Base-by-base conservation (phyloP, 768 basidiomycete species). In the Kwoniella pini region DNA sequence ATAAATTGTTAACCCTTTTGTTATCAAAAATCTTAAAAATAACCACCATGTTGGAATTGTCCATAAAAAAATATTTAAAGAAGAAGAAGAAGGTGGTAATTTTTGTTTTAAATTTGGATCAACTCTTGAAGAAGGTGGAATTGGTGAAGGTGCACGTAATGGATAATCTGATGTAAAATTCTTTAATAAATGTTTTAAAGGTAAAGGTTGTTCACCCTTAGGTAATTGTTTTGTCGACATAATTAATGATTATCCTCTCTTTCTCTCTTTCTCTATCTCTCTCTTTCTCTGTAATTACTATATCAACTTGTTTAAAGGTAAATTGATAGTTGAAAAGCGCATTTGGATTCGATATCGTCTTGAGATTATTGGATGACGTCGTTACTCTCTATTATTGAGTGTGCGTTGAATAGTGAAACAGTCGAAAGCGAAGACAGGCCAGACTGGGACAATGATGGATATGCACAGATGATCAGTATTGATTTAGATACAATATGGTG, bases 71-170 rank as follows among this genome's bases (percentile, higher is more conserved):
- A 69, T 65, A 22, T 61, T 69, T 17, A n/a, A n/a, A n/a, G 66
- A 57, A 27, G 68, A 54, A 4, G 73, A 59, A 2, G 68, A 57
- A 6, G 72, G 71, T 12, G 73, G 56, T 13, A 58, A 30, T 50
- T 67, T 49, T 40, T 78, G 77, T 1, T 60, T 56, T 10, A 73
- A 48, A 31, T 54, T 52, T 1, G 75, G 77, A 33, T 78, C 70
- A 10, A 75, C 67, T 4, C 77, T 59, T 1, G 77, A 78, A 3
- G 67, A 70, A 5, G 75, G 65, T 3, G 77, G 77, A 4, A 78
- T 56, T 13, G 75, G 73, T 4, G 66, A 71, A 9, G 71, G 71
- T 17, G 69, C 72, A 10, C 72, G 65, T n/a, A 71, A 65, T 11
- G 73, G 73, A 45, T 75, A 65, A 36, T 66, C 63, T 12, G 67